Percentiles rank a stretch among this genome's conserved stretches.
Evolutionary conservation across 345 rosid genomes (phyloP).

Genomic region (Hypericum androsaemum): DNA sequence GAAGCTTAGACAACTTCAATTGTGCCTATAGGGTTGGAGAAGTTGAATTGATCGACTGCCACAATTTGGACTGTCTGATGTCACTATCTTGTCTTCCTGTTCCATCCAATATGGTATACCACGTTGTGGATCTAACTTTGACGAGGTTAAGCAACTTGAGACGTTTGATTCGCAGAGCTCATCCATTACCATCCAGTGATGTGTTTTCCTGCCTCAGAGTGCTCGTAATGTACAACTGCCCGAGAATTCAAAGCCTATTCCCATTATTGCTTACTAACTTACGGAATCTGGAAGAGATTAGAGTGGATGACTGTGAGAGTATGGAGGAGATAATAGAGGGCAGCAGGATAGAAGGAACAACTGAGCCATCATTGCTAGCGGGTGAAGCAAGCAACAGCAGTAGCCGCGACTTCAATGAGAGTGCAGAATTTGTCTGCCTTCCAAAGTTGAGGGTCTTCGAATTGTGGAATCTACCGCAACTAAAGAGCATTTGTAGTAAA

Average conservation of each 20-base stretch:
- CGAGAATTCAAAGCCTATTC: constrained; percentile 12
- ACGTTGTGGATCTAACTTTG: not conserved
- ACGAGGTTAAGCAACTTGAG: not conserved
- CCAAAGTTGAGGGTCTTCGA: not conserved
- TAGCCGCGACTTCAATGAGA: not conserved
- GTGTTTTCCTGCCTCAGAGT: not conserved
- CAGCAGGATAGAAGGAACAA: not conserved
- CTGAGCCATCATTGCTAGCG: not conserved
- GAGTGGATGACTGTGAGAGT: not conserved
- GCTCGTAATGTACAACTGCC: not conserved
- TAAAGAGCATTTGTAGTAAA: too few relatives aligned
- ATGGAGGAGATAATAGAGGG: constrained; percentile 22
- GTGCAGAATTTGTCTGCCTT: not conserved
- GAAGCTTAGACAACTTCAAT: too few relatives aligned
- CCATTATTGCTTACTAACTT: constrained; percentile 3
- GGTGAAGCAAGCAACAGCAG: not conserved
- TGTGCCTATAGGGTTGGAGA: too few relatives aligned
- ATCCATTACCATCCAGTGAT: not conserved
- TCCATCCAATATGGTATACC: too few relatives aligned
- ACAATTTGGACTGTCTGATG: too few relatives aligned
- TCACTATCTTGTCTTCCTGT: too few relatives aligned
- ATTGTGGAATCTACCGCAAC: not conserved
- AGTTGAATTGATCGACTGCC: too few relatives aligned
- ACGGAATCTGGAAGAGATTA: constrained; percentile 13
- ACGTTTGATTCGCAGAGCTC: not conserved